Evolutionary conservation across 1,139 yeast species (phyloP), one percentile per base, ranked within the genome.

Genomic region (Debaryomyces fabryi): DNA sequence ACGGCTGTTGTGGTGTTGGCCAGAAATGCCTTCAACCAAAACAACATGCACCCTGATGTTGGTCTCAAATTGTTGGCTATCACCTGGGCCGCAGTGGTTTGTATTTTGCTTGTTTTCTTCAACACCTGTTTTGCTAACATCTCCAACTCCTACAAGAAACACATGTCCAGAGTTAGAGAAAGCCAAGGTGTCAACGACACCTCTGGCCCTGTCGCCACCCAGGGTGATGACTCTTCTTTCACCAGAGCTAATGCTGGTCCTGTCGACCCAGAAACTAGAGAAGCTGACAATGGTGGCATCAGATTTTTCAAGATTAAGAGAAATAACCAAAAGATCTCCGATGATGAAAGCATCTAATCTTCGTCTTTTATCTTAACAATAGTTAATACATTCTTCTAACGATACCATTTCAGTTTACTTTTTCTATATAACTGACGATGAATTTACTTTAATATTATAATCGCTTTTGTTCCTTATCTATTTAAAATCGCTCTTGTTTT

Each of bases 271-370:
- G 63, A 62, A 41, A 55, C 59, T 46, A 71, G 68, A 54, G 73
- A 80, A 57, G 69, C 66, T 38, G 61, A 62, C 52, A 65, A 68
- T 52, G 84, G 87, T 43, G 93, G 92, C 48, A 86, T 86, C 59
- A 83, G 88, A 68, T 86, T 86, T 70, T 86, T 86, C 75, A 85
- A 84, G 62, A 84, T 86, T 52, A 85, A 85, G 71, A 85, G 90
- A 74, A 82, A 82, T 66, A 82, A 82, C 66, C 77, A 80, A 58
- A 79, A 79, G 63, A 74, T 71, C 43, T 70, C 78, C 39, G 86
- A 82, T 57, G 86, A 82, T 51, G 88, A 83, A 62, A 81, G 86
- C 50, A 84, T 81, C 50, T 82, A 71, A 65, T 12, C 24, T 42
- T 13, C 24, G 5, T 7, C 24, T 21, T 7, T 21, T 4, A 7